Evolutionary conservation across 2,329 filamentous ascomycete species (phyloP).

Genomic region (Ilyonectria mors-panacis): DNA sequence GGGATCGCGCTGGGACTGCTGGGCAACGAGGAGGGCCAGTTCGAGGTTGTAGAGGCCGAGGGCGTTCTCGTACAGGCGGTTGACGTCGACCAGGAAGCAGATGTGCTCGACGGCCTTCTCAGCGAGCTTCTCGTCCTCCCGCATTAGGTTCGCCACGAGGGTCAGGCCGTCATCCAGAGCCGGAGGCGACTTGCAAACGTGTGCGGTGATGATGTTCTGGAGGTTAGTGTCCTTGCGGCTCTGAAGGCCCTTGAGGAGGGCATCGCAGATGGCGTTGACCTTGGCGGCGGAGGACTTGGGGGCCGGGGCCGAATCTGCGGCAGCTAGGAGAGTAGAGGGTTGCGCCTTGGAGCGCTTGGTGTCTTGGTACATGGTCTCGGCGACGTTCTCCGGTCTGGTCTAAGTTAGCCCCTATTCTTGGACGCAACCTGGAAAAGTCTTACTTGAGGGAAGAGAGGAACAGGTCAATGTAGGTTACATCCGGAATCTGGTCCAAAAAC

Average conservation of each 20-base stretch:
- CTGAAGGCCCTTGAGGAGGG: slow-evolving; percentile 79
- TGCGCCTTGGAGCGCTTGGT: slow-evolving; percentile 68
- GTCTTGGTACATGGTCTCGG: slow-evolving; percentile 93
- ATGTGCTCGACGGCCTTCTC: slow-evolving; percentile 96
- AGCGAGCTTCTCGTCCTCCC: slow-evolving; percentile 78
- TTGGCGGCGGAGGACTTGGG: slow-evolving; percentile 64
- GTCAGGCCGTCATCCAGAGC: slow-evolving; percentile 88
- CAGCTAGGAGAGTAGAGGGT: slow-evolving; percentile 9
- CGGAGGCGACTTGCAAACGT: slow-evolving; percentile 93
- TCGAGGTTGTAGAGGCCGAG: slow-evolving; percentile 94
- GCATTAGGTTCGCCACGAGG: slow-evolving; percentile 83
- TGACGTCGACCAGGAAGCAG: slow-evolving; percentile 95
- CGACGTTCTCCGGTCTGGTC: slow-evolving; percentile 87
- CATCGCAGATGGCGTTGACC: slow-evolving; percentile 90
- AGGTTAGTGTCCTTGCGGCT: slow-evolving; percentile 75
- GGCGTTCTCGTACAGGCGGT: slow-evolving; percentile 90
- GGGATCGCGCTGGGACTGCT: slow-evolving; percentile 96
- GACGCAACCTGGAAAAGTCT: slow-evolving; percentile 39
- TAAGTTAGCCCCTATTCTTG: slow-evolving; percentile 47
- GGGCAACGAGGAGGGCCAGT: slow-evolving; percentile 89
- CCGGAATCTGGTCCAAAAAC: slow-evolving; percentile 89
- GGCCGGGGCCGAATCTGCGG: slow-evolving; percentile 31
- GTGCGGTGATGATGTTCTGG: slow-evolving; percentile 94
- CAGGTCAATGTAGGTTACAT: slow-evolving; percentile 86
- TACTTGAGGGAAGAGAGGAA: slow-evolving; percentile 90